Base-by-base conservation (phyloP, 108 stramenopile species). In the Cyclostephanos tholiformis region DNA sequence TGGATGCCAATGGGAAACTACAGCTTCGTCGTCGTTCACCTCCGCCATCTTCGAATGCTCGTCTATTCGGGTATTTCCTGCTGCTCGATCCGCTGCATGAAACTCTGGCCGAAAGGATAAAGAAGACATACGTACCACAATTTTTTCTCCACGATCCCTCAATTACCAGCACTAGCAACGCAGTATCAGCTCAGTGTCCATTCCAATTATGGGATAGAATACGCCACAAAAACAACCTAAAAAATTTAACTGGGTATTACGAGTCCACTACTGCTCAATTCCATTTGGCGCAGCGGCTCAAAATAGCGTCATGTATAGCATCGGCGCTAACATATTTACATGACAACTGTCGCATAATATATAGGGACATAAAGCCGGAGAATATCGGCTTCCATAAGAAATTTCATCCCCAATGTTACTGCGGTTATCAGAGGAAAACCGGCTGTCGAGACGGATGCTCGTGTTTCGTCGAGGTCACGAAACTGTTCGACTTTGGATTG, bases 401-500 rank as follows among this genome's bases (percentile, higher is more conserved):
- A 7, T 55, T 27, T 43, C 55, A 44, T 19, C 53, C 55, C 1
- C 6, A 11, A n/a, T 74, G 73, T 32, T 27, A 30, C 0, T 74
- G 73, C 43, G 65, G 73, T n/a, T 32, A 48, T 26, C 20, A 48
- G 23, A 2, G 9, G 38, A 51, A 2, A 4, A 5, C 30, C 57
- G 23, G 23, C 23, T 9, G 12, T 49, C 9, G 20, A 13, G 29
- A 48, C 22, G 44, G 29, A n/a, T 69, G 57, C 68, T 57, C 41
- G 14, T 58, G 68, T 26, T 58, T 57, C 49, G 57, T 67, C 23
- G 74, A 63, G 14, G 50, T 73, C 43, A 49, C 80, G 36, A 85
- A 85, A 38, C 35, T 83, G n/a, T 87, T 87, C 58, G 91, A 91
- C 66, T 91, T 91, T 78, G 91, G 91, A 11, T 67, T 91, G 55